Base-by-base conservation (phyloP, 148 eudicot genomes). In the Persicaria tinctoria region DNA sequence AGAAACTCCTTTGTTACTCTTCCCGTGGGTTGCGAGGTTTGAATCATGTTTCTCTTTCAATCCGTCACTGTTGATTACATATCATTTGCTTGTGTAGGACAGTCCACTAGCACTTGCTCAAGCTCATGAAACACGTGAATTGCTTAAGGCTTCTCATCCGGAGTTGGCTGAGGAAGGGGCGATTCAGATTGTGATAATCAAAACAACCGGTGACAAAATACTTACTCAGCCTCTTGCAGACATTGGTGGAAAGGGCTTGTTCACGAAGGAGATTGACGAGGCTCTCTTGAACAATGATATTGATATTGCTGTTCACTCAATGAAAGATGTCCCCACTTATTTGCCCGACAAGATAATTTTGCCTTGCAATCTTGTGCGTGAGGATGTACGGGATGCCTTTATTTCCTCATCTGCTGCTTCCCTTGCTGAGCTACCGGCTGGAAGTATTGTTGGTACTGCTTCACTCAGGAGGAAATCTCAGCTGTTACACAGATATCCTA, bases 311-410 rank as follows among this genome's bases (percentile, higher is more conserved):
- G 98, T 95, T 7, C 98, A 95, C 79, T 95, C 98, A 47, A 95
- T 95, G 98, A 95, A 95, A 83, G 98, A 95, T 85, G 98, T 95
- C 60, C 98, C 98, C 14, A 95, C 98, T 5, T 95, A 92, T 89
- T 87, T 95, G 66, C 98, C 98, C 0, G 89, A 90, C 23, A 89
- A 86, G 72, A 95, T 90, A n/a, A 83, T 90, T 77, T 78, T 95
- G 68, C 97, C 98, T 70, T 95, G 98, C 87, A 95, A 95, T 81
- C 92, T 95, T 68, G 87, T 79, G 70, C 89, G 98, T 8, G 98
- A 95, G 82, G 98, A 95, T 85, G 98, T 95, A 51, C 87, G 96
- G 72, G 98, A 95, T 87, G 98, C 98, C 68, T 92, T 95, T 76
- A 95, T 95, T 78, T 92, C 97, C 68, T 79, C 89, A 46, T 71